Conservation (phyloP, 2,329 filamentous ascomycete genomes). For the Nothophaeocryptopus gaeumannii region DNA sequence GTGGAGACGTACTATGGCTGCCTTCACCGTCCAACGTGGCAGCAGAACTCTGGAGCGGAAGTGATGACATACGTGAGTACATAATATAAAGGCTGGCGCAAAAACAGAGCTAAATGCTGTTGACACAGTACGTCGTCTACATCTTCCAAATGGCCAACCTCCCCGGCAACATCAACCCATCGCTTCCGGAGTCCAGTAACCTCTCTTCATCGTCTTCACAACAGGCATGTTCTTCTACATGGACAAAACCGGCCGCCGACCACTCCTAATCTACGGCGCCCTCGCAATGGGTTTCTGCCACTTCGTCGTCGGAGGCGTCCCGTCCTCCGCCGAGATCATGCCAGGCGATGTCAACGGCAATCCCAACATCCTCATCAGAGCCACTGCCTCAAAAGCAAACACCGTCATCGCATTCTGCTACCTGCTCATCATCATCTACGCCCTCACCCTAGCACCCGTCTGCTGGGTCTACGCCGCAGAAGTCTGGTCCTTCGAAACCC, state of each 20-base stretch:
- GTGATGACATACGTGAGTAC: conserved; percentile 15
- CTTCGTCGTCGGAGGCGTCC: conserved; percentile 67
- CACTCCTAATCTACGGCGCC: conserved; percentile 64
- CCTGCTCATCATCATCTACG: conserved; percentile 62
- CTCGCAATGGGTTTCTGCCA: conserved; percentile 79
- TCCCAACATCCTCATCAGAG: conserved; percentile 54
- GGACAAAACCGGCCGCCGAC: conserved; percentile 41
- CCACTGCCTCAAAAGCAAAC: conserved; percentile 54
- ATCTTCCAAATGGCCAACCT: conserved; percentile 61
- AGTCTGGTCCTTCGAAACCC: conserved; percentile 60
- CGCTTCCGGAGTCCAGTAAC: conserved; percentile 42
- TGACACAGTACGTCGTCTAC: conserved; percentile 59
- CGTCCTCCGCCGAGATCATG: conserved; percentile 42
- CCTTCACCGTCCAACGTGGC: conserved; percentile 59
- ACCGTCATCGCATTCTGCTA: conserved; percentile 65
- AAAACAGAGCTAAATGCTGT: conserved; percentile 33
- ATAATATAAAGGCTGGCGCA: not conserved
- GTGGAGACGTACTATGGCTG: conserved; percentile 58
- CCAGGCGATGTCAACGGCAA: conserved; percentile 47
- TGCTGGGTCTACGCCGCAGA: conserved; percentile 66
- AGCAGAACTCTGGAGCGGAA: conserved; percentile 44
- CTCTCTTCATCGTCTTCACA: conserved; percentile 43
- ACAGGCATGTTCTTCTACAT: conserved; percentile 43
- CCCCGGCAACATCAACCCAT: conserved; percentile 49
- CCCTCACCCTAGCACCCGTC: conserved; percentile 61